phyloP scores from a whole-genome alignment of 441 rosid species.

The Gossypium schwendimanii region DNA sequence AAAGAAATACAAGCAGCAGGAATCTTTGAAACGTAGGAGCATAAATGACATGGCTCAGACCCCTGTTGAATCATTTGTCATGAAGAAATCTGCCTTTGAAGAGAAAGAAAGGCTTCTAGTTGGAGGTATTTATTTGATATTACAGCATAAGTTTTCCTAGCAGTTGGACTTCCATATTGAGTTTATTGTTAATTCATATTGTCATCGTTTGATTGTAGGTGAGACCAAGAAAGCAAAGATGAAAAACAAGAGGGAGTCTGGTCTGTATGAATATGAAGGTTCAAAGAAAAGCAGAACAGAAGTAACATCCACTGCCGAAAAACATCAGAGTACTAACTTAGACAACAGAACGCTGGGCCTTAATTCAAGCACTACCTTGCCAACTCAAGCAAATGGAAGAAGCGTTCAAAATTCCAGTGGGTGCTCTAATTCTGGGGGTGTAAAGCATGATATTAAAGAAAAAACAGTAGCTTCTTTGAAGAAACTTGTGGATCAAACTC shows the following conservation, averaged over 20 bases:
- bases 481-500: slow-evolving; percentile 34
- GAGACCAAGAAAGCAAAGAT: slow-evolving; percentile 27
- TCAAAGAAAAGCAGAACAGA: slow-evolving; percentile 37
- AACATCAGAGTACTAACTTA: slow-evolving; percentile 12
- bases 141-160: not conserved
- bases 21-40: slow-evolving; percentile 36
- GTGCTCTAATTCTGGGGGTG: slow-evolving; percentile 19
- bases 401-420: slow-evolving; percentile 18
- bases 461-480: slow-evolving; percentile 28
- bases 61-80: slow-evolving; percentile 25
- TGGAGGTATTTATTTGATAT: slow-evolving; percentile 27
- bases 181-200: slow-evolving; percentile 10
- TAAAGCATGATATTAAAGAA: slow-evolving; percentile 31
- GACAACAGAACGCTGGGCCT: slow-evolving; percentile 17
- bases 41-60: slow-evolving; percentile 30
- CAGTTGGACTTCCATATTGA: not conserved
- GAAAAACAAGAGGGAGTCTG: slow-evolving; percentile 43
- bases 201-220: slow-evolving; percentile 28
- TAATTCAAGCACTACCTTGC: slow-evolving; percentile 20
- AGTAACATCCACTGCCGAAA: slow-evolving; percentile 19
- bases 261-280: slow-evolving; percentile 27
- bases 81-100: slow-evolving; percentile 21
- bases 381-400: slow-evolving; percentile 24
- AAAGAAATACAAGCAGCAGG: slow-evolving; percentile 29
- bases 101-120: slow-evolving; percentile 17